phyloP scores from a whole-genome alignment of 371 early-diverging fungal genomes.

The Circinella umbellata region DNA sequence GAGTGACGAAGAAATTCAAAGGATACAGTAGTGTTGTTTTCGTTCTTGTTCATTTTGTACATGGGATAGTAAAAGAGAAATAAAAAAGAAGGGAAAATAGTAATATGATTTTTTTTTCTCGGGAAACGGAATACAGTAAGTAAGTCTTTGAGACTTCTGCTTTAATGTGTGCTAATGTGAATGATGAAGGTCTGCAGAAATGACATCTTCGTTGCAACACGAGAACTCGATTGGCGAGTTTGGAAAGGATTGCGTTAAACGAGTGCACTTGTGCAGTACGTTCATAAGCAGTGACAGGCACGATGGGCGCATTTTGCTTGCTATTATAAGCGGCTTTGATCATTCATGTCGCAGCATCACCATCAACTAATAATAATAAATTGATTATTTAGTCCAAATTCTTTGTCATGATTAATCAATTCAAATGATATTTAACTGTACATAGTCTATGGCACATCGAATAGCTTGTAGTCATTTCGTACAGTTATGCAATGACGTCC shows the following conservation, averaged over 20 bases:
- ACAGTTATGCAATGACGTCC: slow-evolving; percentile 82
- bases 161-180: slow-evolving; percentile 15
- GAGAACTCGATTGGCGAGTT: slow-evolving; percentile 73
- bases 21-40: too few relatives aligned
- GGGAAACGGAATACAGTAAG: too few relatives aligned
- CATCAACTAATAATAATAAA: slow-evolving; percentile 70
- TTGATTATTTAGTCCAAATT: slow-evolving; percentile 56
- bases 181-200: slow-evolving; percentile 26
- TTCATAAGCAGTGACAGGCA: slow-evolving; percentile 79
- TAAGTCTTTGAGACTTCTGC: slow-evolving; percentile 14
- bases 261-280: slow-evolving; percentile 59
- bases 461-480: slow-evolving; percentile 90
- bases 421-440: slow-evolving; percentile 90
- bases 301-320: slow-evolving; percentile 73
- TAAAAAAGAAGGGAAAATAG: too few relatives aligned
- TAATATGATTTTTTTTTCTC: too few relatives aligned
- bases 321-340: slow-evolving; percentile 89
- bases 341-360: slow-evolving; percentile 91
- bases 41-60: too few relatives aligned
- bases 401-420: slow-evolving; percentile 94
- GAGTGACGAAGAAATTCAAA: too few relatives aligned
- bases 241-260: slow-evolving; percentile 77
- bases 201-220: slow-evolving; percentile 52
- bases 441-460: slow-evolving; percentile 85
- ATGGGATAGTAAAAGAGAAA: too few relatives aligned